Percentiles rank a stretch among this genome's conserved stretches.
phyloP scores from a whole-genome alignment of 75 land plant species.

The Ceratopteris richardii region DNA sequence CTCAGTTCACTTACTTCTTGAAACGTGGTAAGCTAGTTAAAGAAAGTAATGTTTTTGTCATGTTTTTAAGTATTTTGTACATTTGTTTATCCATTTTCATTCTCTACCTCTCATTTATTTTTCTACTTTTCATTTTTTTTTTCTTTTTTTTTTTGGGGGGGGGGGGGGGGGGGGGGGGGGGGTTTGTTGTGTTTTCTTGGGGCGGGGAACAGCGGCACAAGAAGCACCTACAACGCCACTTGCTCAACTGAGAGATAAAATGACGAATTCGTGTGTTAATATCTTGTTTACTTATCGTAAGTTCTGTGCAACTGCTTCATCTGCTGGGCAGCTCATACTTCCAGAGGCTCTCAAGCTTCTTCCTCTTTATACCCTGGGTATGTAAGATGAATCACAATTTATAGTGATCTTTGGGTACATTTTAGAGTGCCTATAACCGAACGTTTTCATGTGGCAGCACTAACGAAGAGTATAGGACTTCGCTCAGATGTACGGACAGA shows the following conservation, averaged over 20 bases:
- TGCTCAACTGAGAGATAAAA: constrained; percentile 63
- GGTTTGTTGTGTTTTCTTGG: no score
- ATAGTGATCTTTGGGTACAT: constrained; percentile 3
- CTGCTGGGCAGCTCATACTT: constrained; percentile 94
- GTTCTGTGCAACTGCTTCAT: constrained; percentile 88
- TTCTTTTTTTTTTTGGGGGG: no score
- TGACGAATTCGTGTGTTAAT: constrained; percentile 58
- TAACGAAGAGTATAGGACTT: constrained; percentile 72
- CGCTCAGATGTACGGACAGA: constrained; percentile 76
- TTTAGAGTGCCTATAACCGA: no score
- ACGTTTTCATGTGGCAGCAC: constrained; percentile 30
- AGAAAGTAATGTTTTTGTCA: neutral
- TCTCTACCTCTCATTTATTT: no score
- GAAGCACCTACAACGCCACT: constrained; percentile 59
- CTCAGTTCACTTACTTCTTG: constrained; percentile 81
- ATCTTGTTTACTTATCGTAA: constrained; percentile 75
- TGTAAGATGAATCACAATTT: neutral
- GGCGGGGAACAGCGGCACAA: constrained; percentile 49
- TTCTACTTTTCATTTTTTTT: no score
- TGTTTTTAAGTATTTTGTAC: neutral
- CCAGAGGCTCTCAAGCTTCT: constrained; percentile 94
- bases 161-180: no score
- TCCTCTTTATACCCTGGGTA: constrained; percentile 90
- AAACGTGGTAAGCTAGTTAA: constrained; percentile 60
- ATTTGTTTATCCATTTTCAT: neutral